Evolutionary conservation across 2,329 filamentous ascomycete genomes (phyloP).

Genomic region (Pestalotiopsis sp.): DNA sequence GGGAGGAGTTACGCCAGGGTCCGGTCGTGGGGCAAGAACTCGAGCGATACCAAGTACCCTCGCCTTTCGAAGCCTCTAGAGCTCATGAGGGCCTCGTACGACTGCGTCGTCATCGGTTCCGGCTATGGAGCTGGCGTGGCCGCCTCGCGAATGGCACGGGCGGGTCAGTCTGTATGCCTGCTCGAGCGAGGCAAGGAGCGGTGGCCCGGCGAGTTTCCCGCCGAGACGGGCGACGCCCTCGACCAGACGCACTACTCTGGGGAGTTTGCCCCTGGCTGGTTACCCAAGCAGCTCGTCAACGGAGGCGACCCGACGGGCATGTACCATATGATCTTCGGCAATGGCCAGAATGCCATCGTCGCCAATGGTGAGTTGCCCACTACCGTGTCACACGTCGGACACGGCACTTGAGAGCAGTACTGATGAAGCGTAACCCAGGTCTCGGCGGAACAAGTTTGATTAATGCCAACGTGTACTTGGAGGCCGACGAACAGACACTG

Average conservation of each 20-base stretch:
- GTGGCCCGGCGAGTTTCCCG: conserved; percentile 68
- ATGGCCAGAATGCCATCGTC: conserved; percentile 65
- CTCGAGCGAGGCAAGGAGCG: conserved; percentile 66
- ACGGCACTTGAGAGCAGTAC: not conserved
- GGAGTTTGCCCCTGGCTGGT: conserved; percentile 44
- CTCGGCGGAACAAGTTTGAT: conserved; percentile 68
- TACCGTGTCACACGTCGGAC: not conserved
- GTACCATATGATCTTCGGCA: conserved; percentile 64
- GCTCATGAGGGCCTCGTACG: conserved; percentile 59
- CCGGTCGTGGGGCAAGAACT: conserved; percentile 27
- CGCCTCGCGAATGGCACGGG: conserved; percentile 64
- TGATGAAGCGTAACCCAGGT: conserved; percentile 36
- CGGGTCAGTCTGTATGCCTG: conserved; percentile 61
- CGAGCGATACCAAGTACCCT: conserved; percentile 38
- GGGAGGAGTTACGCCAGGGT: conserved; percentile 31
- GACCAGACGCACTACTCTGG: conserved; percentile 60
- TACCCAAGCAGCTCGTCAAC: conserved; percentile 43
- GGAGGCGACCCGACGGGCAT: conserved; percentile 60
- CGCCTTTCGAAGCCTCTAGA: conserved; percentile 59
- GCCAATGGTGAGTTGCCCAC: conserved; percentile 51
- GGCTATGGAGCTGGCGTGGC: conserved; percentile 70
- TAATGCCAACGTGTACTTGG: conserved; percentile 68
- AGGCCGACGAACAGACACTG: conserved; percentile 57
- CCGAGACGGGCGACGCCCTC: conserved; percentile 44
- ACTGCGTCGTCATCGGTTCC: conserved; percentile 68